Conservation (phyloP, 208 protist species). For the Crithidia expoeki region DNA sequence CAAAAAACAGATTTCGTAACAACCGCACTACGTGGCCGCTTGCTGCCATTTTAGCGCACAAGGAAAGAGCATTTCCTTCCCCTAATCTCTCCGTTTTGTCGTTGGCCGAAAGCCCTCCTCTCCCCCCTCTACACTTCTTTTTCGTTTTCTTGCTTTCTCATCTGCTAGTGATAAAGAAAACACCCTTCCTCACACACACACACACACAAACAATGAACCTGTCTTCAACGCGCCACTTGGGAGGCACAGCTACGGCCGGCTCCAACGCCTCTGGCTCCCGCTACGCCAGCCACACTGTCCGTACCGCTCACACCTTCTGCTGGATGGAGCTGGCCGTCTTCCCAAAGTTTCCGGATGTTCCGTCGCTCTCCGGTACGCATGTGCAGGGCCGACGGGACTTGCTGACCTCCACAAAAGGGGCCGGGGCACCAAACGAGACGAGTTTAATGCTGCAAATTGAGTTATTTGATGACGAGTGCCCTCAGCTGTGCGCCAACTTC, state of each 20-base stretch:
- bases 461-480: conserved; percentile 83
- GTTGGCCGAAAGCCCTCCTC: too few relatives aligned
- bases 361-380: conserved; percentile 69
- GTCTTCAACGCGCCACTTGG: conserved; percentile 48
- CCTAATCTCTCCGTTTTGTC: too few relatives aligned
- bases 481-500: conserved; percentile 82
- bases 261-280: conserved; percentile 44
- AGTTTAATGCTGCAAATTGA: conserved; percentile 70
- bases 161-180: neutral
- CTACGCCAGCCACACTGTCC: conserved; percentile 68
- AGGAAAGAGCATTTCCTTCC: too few relatives aligned
- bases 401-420: conserved; percentile 49
- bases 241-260: conserved; percentile 57
- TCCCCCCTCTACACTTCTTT: neutral
- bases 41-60: too few relatives aligned
- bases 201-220: conserved; percentile 25
- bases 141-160: neutral
- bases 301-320: conserved; percentile 42
- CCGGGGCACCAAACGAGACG: conserved; percentile 33
- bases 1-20: too few relatives aligned
- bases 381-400: conserved; percentile 56
- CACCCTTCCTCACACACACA: neutral
- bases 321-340: conserved; percentile 86
- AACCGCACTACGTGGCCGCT: too few relatives aligned
- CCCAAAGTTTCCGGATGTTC: conserved; percentile 56